These are phyloP conservation scores for Clonostachys rosea DNA, from an alignment of 2,329 filamentous ascomycete species.

Conservation along the genomic window DNA sequence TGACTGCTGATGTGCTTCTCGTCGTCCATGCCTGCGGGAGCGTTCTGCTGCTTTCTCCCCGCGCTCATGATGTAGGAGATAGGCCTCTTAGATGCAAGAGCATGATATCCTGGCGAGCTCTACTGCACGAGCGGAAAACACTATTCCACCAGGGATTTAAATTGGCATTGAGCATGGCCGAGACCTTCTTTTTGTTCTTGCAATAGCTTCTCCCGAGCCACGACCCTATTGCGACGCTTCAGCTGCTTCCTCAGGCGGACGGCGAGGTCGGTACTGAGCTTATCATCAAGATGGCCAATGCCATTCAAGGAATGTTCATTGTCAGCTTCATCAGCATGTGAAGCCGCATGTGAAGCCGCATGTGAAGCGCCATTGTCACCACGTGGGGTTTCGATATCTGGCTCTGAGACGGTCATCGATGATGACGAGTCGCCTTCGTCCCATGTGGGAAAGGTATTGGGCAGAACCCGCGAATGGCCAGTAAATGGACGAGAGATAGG, in stretches of 20 bases:
- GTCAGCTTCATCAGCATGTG: background rate
- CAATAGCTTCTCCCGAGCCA: background rate
- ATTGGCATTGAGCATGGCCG: background rate
- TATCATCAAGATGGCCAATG: background rate
- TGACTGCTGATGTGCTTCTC: no score
- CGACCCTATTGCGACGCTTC: conserved; percentile 1
- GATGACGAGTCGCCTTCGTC: background rate
- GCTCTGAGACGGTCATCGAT: conserved; percentile 3
- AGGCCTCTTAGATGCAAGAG: no score
- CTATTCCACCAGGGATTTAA: no score
- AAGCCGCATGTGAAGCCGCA: background rate
- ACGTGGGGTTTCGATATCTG: background rate
- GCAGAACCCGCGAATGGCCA: background rate
- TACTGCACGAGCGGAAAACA: no score
- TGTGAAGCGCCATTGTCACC: background rate
- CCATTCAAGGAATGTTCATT: no score
- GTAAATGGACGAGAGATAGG: background rate
- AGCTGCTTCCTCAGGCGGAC: conserved; percentile 1
- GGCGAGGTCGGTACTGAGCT: conserved; percentile 2
- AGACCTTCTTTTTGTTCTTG: background rate
- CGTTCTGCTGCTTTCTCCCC: no score
- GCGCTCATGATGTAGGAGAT: no score
- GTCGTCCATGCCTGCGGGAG: no score
- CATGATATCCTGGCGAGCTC: no score
- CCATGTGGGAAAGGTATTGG: background rate